Percentiles rank a stretch among this genome's conserved stretches.
Evolutionary conservation across 306 rosid species (phyloP).

Genomic region (Prunus salicina): DNA sequence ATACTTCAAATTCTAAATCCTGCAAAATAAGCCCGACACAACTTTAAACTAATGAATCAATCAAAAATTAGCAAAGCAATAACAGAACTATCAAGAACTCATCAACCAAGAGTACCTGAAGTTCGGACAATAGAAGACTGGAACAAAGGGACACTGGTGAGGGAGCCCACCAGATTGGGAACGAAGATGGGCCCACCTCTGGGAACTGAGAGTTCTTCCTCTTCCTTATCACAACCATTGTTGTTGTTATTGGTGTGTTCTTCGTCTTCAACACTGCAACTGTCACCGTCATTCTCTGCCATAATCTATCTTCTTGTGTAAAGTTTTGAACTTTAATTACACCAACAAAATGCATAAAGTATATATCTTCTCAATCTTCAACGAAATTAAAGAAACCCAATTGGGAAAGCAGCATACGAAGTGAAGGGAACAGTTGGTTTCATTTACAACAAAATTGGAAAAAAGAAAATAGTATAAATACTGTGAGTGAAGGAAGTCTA

Average conservation of each 20-base stretch:
- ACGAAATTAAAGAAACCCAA: background rate
- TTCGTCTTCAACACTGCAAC: background rate
- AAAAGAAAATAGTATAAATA: background rate
- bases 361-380: background rate
- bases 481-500: background rate
- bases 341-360: background rate
- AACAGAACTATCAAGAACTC: background rate
- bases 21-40: constrained; percentile 20
- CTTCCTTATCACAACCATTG: background rate
- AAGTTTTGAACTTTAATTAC: background rate
- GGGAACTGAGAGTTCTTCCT: constrained; percentile 33
- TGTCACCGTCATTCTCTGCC: background rate
- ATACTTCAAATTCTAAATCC: constrained; percentile 52
- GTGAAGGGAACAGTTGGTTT: background rate
- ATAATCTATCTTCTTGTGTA: background rate
- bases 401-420: background rate
- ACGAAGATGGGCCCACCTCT: constrained; percentile 86
- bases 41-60: background rate
- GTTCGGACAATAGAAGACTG: constrained; percentile 47
- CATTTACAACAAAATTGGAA: background rate
- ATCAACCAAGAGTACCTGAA: constrained; percentile 42
- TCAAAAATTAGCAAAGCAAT: background rate
- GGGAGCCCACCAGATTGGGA: constrained; percentile 51
- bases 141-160: constrained; percentile 50
- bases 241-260: background rate